Evolutionary conservation across 495 filamentous ascomycete genomes (phyloP).

Genomic region (Trichoderma gamsii): DNA sequence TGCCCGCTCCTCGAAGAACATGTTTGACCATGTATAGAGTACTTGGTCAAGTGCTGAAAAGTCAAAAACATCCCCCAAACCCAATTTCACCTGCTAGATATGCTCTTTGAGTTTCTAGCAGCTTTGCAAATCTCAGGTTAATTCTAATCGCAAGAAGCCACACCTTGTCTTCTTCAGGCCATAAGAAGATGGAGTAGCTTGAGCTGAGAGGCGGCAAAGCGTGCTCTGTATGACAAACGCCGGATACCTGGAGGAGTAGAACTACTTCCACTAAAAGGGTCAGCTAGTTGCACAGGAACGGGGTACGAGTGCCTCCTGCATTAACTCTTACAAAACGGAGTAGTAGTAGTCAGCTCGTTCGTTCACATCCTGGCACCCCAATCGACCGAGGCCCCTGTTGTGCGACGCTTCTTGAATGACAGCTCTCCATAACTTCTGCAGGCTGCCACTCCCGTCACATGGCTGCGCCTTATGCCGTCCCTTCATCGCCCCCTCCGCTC

Average conservation of each 20-base stretch:
- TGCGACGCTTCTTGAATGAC: slow-evolving; percentile 4
- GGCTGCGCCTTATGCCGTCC: background rate
- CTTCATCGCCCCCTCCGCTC: background rate
- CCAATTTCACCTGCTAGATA: background rate
- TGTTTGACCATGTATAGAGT: background rate
- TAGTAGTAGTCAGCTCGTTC: slow-evolving; percentile 6
- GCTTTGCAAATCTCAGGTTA: background rate
- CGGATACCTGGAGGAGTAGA: slow-evolving; percentile 7
- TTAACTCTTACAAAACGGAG: background rate
- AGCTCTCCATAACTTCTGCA: slow-evolving; percentile 2
- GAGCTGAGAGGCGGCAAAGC: background rate
- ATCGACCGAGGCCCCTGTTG: background rate
- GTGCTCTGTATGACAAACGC: slow-evolving; percentile 11
- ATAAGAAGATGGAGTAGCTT: background rate
- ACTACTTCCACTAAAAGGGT: background rate
- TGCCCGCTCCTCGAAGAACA: background rate
- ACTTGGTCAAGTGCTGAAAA: background rate
- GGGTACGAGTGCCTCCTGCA: slow-evolving; percentile 9
- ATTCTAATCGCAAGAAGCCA: background rate
- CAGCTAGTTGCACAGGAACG: background rate
- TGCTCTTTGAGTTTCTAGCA: background rate
- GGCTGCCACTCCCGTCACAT: slow-evolving; percentile 1
- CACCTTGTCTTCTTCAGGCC: background rate
- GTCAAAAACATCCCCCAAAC: background rate
- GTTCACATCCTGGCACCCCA: background rate